Evolutionary conservation across 345 rosid genomes (phyloP).

Genomic region (Murraya koenigii): DNA sequence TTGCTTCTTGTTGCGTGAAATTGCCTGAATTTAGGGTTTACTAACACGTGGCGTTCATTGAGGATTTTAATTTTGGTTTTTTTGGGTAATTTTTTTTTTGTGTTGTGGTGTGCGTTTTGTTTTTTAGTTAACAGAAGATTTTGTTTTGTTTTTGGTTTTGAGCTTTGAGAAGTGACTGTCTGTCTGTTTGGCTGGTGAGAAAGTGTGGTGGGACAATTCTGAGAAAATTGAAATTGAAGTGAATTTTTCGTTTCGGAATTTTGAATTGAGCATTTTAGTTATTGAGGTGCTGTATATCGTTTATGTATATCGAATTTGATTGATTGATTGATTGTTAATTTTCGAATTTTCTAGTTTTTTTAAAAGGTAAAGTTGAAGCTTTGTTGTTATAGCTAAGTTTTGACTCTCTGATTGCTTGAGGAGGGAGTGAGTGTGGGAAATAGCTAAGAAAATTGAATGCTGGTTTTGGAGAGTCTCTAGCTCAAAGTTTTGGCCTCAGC

Average conservation of each 20-base stretch:
- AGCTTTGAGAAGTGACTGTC: slow-evolving; percentile 2
- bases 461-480: neutral
- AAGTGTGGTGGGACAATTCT: neutral
- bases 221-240: slow-evolving; percentile 1
- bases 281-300: slow-evolving; percentile 1
- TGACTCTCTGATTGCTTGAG: slow-evolving; percentile 10
- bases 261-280: neutral
- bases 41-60: neutral
- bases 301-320: slow-evolving; percentile 7
- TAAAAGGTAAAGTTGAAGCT: neutral
- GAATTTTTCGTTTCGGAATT: neutral
- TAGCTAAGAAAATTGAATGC: neutral
- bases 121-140: neutral
- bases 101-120: neutral
- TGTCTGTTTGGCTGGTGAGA: slow-evolving; percentile 14
- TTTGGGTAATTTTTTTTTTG: neutral
- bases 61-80: neutral
- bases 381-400: neutral
- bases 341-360: neutral
- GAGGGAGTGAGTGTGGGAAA: neutral
- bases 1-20: slow-evolving; percentile 8
- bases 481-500: neutral
- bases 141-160: slow-evolving; percentile 4
- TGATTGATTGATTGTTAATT: neutral
- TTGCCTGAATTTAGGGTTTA: slow-evolving; percentile 1